Base-by-base conservation (phyloP, 2,329 filamentous ascomycete genomes). In the Ceratocystis papillata region DNA sequence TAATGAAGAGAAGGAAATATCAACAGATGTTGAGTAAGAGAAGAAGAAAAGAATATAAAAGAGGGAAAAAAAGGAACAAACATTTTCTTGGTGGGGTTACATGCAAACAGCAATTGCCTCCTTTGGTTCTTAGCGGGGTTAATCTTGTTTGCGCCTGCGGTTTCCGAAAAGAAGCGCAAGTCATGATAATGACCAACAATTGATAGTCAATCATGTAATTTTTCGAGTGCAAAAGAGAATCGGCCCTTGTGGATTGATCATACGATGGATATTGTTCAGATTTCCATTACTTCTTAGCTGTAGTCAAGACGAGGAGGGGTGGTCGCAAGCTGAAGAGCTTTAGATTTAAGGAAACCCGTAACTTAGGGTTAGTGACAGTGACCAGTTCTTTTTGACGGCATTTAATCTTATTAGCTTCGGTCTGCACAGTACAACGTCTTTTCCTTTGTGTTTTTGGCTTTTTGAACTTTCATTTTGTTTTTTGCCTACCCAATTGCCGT, bases 381-480 rank as follows among this genome's bases (percentile, higher is more conserved):
- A 2, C 28, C 17, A 17, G 8, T 6, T 25, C 22, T 15, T 25
- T 12, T 25, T 5, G 48, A 28, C 55, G n/a, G 15, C 25, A 59
- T 7, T 8, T 8, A 33, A 3, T 37, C 1, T 37, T 37, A 4
- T 3, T 8, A 25, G 20, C 55, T 37, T 33, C 28, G 20, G 15
- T 15, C 7, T n/a, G 30, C 17, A 30, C 15, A 59, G n/a, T 28
- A 15, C 4, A 28, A 1, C n/a, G 6, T n/a, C 30, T 7, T n/a
- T 53, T 22, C 2, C 17, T 22, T 20, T 20, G 17, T 17, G 17
- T 53, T 53, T 28, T 22, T 22, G 8, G 5, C 25, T 64, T 67
- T 67, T 67, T 64, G 22, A 67, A 46, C 33, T 67, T 67, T 67
- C 62, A 64, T 67, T 66, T 67, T 66, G 10, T 60, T 67, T 67